Base-by-base conservation (phyloP, 2,329 filamentous ascomycete species). In the Aureobasidium sp. region DNA sequence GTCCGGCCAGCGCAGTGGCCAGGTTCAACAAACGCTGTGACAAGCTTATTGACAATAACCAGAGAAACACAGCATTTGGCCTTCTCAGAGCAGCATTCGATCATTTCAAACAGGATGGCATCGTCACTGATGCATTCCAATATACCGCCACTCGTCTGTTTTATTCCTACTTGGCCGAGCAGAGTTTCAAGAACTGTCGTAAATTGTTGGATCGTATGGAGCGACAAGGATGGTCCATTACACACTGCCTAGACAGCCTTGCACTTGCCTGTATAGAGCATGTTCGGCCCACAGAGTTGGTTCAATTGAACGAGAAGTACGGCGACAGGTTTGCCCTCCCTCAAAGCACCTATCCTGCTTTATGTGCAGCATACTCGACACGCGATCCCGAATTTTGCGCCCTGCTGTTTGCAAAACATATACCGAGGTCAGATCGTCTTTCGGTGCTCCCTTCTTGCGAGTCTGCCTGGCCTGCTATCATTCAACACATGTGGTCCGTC, bases 401-500 rank as follows among this genome's bases (percentile, higher is more conserved):
- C 15, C 2, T 48, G 41, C 23, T 62, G 10, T 62, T 62, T 27
- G 50, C 26, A 8, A 44, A 53, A 26, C 48, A 47, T 8, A 41
- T 62, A 26, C 29, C 27, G 1, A 32, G 15, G 10, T 9, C 20
- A 27, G 23, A 47, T n/a, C 48, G 50, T 1, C 39, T 26, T 10
- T 41, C 60, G 10, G 50, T 62, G 10, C 20, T 62, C 12, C 26
- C 20, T 17, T 12, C 17, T 8, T 55, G 48, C 8, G 17, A 62
- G 52, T 20, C 60, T 48, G 48, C 60, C 7, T 62, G 60, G 60
- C 29, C 51, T n/a, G 42, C 23, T 23, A 53, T 62, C 26, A 42
- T 62, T 2, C 9, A 55, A 5, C 50, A 47, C n/a, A 36, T 55
- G 41, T 62, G 60, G 60, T 27, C 12, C 23, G 29, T 10, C 5